A percentile compares a stretch with the other conserved stretches of the same genome.
phyloP scores from a whole-genome alignment of 768 basidiomycete species.

The Gloeophyllum trabeum region DNA sequence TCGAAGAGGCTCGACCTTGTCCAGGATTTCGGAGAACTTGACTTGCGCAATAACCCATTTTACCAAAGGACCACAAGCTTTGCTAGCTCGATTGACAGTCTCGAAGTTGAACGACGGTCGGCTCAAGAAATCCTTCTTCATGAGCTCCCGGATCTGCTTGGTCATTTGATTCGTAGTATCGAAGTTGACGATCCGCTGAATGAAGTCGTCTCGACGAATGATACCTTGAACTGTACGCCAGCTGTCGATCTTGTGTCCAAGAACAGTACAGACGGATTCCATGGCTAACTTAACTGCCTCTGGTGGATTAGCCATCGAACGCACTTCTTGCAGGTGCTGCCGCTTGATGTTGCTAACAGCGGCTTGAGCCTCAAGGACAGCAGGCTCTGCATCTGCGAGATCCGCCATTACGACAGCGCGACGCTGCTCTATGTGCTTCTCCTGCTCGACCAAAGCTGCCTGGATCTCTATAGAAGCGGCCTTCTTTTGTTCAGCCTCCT shows the following conservation, averaged over 20 bases:
- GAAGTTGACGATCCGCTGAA: conserved; percentile 89
- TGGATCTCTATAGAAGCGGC: conserved; percentile 93
- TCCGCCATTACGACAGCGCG: conserved; percentile 86
- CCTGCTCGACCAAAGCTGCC: conserved; percentile 85
- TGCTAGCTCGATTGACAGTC: conserved; percentile 87
- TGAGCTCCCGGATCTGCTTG: conserved; percentile 73
- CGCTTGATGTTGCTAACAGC: conserved; percentile 97
- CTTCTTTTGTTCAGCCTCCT: conserved; percentile 98
- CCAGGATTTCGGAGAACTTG: conserved; percentile 91
- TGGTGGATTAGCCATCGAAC: conserved; percentile 96
- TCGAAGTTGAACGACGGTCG: conserved; percentile 92
- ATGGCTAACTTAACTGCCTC: conserved; percentile 96
- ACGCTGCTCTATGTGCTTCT: conserved; percentile 81
- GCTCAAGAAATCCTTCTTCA: conserved; percentile 90
- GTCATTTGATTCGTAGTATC: conserved; percentile 90
- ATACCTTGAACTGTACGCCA: conserved; percentile 95
- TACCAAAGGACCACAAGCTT: conserved; percentile 94
- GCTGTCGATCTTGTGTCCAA: conserved; percentile 93
- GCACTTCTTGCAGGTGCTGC: conserved; percentile 92
- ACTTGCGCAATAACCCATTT: conserved; percentile 99
- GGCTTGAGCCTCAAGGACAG: conserved; percentile 86
- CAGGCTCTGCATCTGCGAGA: conserved; percentile 95
- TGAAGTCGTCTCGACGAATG: conserved; percentile 95
- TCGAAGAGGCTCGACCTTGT: conserved; percentile 92
- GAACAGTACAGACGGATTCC: conserved; percentile 95